Conservation (phyloP, 2,329 filamentous ascomycete species). For the Orbilia ellipsospora region DNA sequence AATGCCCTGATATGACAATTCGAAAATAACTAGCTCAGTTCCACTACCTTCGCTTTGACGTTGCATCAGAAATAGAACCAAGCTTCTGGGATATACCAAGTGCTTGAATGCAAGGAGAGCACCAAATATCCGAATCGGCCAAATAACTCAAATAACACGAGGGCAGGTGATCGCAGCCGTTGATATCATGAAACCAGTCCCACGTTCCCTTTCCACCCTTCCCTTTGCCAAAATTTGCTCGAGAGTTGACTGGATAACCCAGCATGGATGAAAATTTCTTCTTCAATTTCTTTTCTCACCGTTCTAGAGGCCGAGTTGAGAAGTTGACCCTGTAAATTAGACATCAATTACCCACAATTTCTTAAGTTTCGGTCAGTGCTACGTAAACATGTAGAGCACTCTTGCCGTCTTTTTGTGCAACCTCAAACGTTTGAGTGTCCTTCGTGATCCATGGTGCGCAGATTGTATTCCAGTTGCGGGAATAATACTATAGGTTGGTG, state of each 20-base stretch:
- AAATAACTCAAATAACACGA: constrained; percentile 36
- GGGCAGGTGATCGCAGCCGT: constrained; percentile 40
- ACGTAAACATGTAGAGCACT: background rate
- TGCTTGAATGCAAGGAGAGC: constrained; percentile 19
- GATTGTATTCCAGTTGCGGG: background rate
- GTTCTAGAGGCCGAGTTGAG: too few relatives aligned
- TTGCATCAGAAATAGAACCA: constrained; percentile 46
- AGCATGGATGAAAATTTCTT: background rate
- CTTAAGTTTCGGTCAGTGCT: background rate
- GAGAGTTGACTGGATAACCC: background rate
- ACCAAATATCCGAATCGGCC: constrained; percentile 1
- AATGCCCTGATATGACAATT: too few relatives aligned
- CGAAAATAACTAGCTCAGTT: too few relatives aligned
- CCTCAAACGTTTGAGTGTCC: constrained; percentile 12
- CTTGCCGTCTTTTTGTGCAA: constrained; percentile 31
- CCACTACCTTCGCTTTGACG: constrained; percentile 16
- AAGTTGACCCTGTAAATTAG: too few relatives aligned
- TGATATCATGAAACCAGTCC: constrained; percentile 15
- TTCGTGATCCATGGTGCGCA: background rate
- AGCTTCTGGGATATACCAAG: constrained; percentile 22
- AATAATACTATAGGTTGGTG: constrained; percentile 13
- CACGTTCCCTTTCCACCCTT: constrained; percentile 15
- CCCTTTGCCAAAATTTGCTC: constrained; percentile 1
- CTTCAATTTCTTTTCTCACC: too few relatives aligned
- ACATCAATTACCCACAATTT: too few relatives aligned